Base-by-base conservation (phyloP, 225 moss, liverwort and hornwort species). In the Bryum argenteum region DNA sequence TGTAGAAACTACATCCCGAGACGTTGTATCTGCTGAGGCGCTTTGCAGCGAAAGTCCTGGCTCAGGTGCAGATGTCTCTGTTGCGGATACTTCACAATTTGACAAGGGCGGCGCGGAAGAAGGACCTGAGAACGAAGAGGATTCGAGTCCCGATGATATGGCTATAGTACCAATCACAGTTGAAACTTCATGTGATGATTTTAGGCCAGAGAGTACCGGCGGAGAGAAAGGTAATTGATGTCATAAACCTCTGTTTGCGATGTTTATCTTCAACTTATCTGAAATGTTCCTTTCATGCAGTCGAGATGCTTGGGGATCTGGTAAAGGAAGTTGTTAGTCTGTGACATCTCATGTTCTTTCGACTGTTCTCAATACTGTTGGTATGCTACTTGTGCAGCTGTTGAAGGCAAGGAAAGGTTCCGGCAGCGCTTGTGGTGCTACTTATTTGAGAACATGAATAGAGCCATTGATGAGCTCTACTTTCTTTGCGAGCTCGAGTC, bases 361-460 rank as follows among this genome's bases (percentile, higher is more conserved):
- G 0, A 0, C 39, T 17, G 1, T 10, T 50, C 1, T 22, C 18
- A 5, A 39, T 24, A 7, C 9, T 64, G 22, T 71, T 58, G 2
- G 8, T 65, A 48, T 38, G 1, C 0, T 18, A n/a, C 38, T 33
- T 76, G 10, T 76, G 59, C 13, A 75, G 69, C 33, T 79, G 64
- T 17, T 0, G 57, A 77, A 52, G 61, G 45, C 14, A 80, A 77
- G 48, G 74, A 77, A 67, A 60, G 77, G 47, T 84, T 77, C 47
- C 62, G 7, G 2, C 84, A 77, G 58, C 56, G 42, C 15, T 63
- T 84, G 18, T 84, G 77, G 84, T 74, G 62, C 63, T 80, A 80
- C 40, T 65, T 84, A 38, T 80, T 84, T 66, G 80, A 84, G 1
- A 84, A 84, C 37, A 47, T 84, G 66, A 84, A 80, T 47, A 73